Conservation (phyloP, 2,329 filamentous ascomycete species). For the Didymellaceae sp. region DNA sequence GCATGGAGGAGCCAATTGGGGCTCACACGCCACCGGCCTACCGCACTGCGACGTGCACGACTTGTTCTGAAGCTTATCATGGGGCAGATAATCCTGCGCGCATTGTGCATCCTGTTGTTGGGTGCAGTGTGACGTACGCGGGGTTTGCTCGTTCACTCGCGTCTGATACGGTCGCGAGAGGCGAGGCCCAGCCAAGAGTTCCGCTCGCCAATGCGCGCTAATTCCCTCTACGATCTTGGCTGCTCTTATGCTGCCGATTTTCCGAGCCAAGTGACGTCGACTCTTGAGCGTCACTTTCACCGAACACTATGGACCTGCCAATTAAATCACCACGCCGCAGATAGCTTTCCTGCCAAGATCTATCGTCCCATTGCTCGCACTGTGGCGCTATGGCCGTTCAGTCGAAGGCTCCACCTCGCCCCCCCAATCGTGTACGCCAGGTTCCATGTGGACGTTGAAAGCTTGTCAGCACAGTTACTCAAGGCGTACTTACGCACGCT, state of each 20-base stretch:
- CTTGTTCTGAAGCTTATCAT: no score
- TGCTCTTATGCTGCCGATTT: slow-evolving; percentile 12
- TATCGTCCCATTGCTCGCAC: slow-evolving; percentile 14
- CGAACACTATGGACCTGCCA: slow-evolving; percentile 17
- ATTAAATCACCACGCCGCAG: slow-evolving; percentile 10
- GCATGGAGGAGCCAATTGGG: slow-evolving; percentile 13
- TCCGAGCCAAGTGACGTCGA: slow-evolving; percentile 25
- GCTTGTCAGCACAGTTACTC: slow-evolving; percentile 26
- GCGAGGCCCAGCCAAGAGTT: slow-evolving; percentile 33
- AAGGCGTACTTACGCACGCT: slow-evolving; percentile 27
- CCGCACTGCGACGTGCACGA: no score
- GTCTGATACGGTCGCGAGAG: slow-evolving; percentile 12
- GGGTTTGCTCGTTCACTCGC: slow-evolving; percentile 5
- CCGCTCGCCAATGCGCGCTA: slow-evolving; percentile 31
- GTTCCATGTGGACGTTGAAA: slow-evolving; percentile 29
- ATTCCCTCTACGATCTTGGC: slow-evolving; percentile 11
- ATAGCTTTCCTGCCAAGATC: slow-evolving; percentile 23
- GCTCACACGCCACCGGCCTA: not conserved
- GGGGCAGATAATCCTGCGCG: no score
- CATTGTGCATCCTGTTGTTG: no score
- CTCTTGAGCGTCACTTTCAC: slow-evolving; percentile 15
- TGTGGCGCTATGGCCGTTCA: slow-evolving; percentile 11
- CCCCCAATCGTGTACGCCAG: slow-evolving; percentile 21
- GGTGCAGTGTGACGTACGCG: slow-evolving; percentile 27
- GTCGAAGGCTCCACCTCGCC: slow-evolving; percentile 5